Percentiles rank a stretch among this genome's conserved stretches.
phyloP scores from a whole-genome alignment of 1,139 yeast species.

The Protomyces pachydermus region DNA sequence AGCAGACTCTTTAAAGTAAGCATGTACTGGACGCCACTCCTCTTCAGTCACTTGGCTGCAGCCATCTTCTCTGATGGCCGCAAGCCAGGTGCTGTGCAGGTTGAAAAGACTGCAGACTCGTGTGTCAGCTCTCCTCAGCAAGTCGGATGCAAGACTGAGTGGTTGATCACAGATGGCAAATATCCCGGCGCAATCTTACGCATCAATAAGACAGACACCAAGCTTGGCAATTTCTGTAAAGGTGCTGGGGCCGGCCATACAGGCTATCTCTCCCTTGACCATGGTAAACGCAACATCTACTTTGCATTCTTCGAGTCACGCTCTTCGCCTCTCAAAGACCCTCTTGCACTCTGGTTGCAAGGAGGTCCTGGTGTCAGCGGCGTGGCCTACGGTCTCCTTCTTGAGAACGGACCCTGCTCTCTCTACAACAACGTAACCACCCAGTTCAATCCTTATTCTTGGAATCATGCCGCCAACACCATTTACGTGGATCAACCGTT shows the following conservation, averaged over 20 bases:
- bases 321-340: conserved; percentile 80
- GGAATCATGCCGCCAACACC: conserved; percentile 11
- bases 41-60: too few relatives aligned
- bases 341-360: conserved; percentile 80
- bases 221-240: neutral
- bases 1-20: too few relatives aligned
- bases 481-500: conserved; percentile 71
- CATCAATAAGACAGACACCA: neutral
- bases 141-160: too few relatives aligned
- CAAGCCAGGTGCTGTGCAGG: too few relatives aligned
- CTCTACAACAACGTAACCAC: conserved; percentile 53
- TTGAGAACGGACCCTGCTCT: conserved; percentile 79
- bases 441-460: conserved; percentile 50
- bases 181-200: neutral
- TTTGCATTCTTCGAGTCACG: conserved; percentile 86
- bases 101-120: too few relatives aligned
- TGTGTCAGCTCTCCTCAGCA: too few relatives aligned
- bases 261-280: conserved; percentile 80
- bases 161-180: too few relatives aligned
- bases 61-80: too few relatives aligned
- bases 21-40: too few relatives aligned
- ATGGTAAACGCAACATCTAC: conserved; percentile 75
- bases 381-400: conserved; percentile 93
- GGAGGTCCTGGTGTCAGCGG: conserved; percentile 91
- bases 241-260: conserved; percentile 44